Evolutionary conservation across 306 rosid genomes (phyloP).

Genomic region (Leucaena leucocephala): DNA sequence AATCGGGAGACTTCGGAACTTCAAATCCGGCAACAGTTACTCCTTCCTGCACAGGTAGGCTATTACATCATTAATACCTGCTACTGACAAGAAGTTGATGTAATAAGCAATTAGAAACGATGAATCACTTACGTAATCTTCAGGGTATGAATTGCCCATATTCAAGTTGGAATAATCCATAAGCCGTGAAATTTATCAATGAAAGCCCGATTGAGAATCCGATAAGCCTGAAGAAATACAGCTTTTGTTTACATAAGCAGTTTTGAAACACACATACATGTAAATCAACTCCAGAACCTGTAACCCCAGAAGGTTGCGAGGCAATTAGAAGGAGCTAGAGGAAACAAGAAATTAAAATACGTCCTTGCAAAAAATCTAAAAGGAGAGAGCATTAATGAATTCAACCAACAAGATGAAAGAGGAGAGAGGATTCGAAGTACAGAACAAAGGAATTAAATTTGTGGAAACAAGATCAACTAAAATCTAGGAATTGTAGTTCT

Average conservation of each 20-base stretch:
- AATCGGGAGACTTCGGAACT: constrained; percentile 81
- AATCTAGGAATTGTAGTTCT: constrained; percentile 2
- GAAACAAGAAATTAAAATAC: constrained; percentile 8
- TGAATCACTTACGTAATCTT: constrained; percentile 61
- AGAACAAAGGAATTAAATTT: not conserved
- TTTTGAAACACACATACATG: not conserved
- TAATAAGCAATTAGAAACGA: constrained; percentile 31
- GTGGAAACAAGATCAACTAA: constrained; percentile 2
- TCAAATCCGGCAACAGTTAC: constrained; percentile 82
- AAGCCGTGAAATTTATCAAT: constrained; percentile 55
- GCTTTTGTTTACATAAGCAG: constrained; percentile 32
- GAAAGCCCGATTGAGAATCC: constrained; percentile 22
- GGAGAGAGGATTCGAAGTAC: not conserved
- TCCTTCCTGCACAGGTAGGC: constrained; percentile 65
- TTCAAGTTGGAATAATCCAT: constrained; percentile 43
- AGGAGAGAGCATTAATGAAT: not conserved
- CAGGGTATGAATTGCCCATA: constrained; percentile 67
- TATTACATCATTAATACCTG: constrained; percentile 29
- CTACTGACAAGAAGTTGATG: constrained; percentile 28
- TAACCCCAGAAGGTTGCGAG: not conserved
- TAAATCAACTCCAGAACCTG: not conserved
- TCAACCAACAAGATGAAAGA: not conserved
- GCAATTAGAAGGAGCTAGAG: not conserved
- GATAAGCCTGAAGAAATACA: constrained; percentile 58
- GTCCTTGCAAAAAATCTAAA: not conserved